Percentiles rank a stretch among this genome's conserved stretches.
Evolutionary conservation across 1,284 basidiomycete species (phyloP).

Genomic region (Tremellales sp.): DNA sequence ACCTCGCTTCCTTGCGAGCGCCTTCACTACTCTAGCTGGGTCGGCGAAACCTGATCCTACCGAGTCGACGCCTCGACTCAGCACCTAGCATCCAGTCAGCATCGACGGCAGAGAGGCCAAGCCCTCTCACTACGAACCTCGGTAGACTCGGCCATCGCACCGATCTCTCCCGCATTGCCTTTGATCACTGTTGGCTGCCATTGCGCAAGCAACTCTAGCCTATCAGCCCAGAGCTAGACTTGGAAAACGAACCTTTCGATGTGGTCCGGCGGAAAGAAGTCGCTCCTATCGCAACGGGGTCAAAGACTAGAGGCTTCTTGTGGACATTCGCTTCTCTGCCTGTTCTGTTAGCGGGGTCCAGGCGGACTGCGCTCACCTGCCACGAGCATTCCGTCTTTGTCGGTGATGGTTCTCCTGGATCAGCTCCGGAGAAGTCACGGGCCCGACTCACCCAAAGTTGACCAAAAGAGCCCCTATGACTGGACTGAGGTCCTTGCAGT

Average conservation of each 20-base stretch:
- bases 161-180: constrained; percentile 90
- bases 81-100: constrained; percentile 54
- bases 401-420: constrained; percentile 58
- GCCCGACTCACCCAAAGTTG: constrained; percentile 65
- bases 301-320: constrained; percentile 79
- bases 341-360: constrained; percentile 31
- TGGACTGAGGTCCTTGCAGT: constrained; percentile 74
- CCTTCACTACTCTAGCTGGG: constrained; percentile 65
- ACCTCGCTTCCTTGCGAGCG: constrained; percentile 73
- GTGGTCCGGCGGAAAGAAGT: constrained; percentile 64
- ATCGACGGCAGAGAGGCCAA: not conserved
- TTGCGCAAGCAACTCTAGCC: constrained; percentile 64
- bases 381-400: constrained; percentile 71
- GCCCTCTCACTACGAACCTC: constrained; percentile 64
- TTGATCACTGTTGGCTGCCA: constrained; percentile 93
- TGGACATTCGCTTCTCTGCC: constrained; percentile 64
- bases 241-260: constrained; percentile 43
- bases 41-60: constrained; percentile 71
- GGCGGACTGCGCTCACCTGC: no score
- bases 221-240: not conserved
- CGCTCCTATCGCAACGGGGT: constrained; percentile 91
- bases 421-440: not conserved
- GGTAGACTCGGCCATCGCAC: constrained; percentile 64
- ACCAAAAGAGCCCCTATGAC: constrained; percentile 70
- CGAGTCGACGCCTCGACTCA: constrained; percentile 83